These are phyloP conservation scores for Chaetoscypha palmicola DNA, from an alignment of 2,329 filamentous ascomycete genomes.

Conservation along the genomic window DNA sequence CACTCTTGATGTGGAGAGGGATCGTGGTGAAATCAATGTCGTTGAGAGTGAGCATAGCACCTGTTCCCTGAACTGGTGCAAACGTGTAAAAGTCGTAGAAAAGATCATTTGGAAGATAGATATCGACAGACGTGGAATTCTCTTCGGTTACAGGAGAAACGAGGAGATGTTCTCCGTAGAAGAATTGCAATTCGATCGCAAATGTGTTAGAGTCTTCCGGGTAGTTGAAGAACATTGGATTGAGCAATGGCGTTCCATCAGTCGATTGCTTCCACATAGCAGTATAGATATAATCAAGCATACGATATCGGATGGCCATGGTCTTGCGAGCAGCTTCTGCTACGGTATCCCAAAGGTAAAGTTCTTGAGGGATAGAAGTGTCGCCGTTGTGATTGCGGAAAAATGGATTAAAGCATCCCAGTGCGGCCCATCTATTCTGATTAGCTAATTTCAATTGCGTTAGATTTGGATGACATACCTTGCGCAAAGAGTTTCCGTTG, in stretches of 20 bases:
- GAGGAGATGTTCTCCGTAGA: slow-evolving; percentile 43
- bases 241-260: slow-evolving; percentile 58
- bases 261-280: slow-evolving; percentile 52
- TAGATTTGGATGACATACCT: slow-evolving; percentile 22
- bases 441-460: not conserved
- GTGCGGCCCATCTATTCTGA: slow-evolving; percentile 53
- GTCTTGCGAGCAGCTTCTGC: slow-evolving; percentile 58
- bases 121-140: slow-evolving; percentile 37
- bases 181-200: slow-evolving; percentile 42
- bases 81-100: slow-evolving; percentile 48
- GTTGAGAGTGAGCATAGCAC: slow-evolving; percentile 32
- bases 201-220: slow-evolving; percentile 43
- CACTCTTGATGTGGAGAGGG: slow-evolving; percentile 61
- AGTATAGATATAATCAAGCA: slow-evolving; percentile 78
- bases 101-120: slow-evolving; percentile 43
- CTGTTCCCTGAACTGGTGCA: slow-evolving; percentile 37
- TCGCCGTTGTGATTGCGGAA: slow-evolving; percentile 65
- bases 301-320: slow-evolving; percentile 64
- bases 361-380: slow-evolving; percentile 54
- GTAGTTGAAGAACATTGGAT: slow-evolving; percentile 68
- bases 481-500: slow-evolving; percentile 62
- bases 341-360: slow-evolving; percentile 62
- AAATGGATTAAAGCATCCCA: slow-evolving; percentile 69
- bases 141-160: slow-evolving; percentile 43
- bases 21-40: slow-evolving; percentile 44